Base-by-base conservation (phyloP, 164 flowering plant species). In the Piper longum region DNA sequence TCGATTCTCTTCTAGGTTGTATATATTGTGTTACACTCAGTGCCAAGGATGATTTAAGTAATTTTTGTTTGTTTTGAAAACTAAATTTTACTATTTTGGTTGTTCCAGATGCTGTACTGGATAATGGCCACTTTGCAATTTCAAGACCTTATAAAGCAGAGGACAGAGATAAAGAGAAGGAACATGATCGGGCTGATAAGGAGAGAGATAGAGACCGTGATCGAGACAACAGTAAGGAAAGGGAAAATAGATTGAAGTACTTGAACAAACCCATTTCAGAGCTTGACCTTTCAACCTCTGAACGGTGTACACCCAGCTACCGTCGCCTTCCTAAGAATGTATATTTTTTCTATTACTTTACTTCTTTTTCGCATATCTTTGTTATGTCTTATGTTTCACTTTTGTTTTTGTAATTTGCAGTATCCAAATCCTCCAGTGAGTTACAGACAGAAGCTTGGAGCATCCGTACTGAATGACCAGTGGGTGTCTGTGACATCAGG, bases 401-500 rank as follows among this genome's bases (percentile, higher is more conserved):
- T 26, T 26, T 26, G 36, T 26, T 26, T 26, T 26, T 26, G 36
- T 60, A 26, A 41, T 58, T 9, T 4, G 72, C 86, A 93, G 99
- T 93, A 90, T 69, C 95, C 84, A 39, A 85, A 82, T 62, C 95
- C 96, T 58, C 64, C 78, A 51, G 95, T 83, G 62, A 93, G 99
- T 74, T 84, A 87, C 61, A 84, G 91, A 71, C 77, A 90, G 43
- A 82, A 84, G n/a, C 82, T 90, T 75, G 99, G 83, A 70, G 75
- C 79, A 72, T 71, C 85, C 65, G 96, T 93, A 17, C 77, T 93
- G 77, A 93, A 93, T 83, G 99, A 93, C 73, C 76, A 74, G 59
- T 93, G 97, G 97, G 97, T 93, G 36, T 93, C 99, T 52, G 96
- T 90, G 59, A 90, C 99, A 64, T 90, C 99, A n/a, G 99, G 99